Evolutionary conservation across 2,329 filamentous ascomycete genomes (phyloP), one percentile per base, ranked within the genome.

Genomic region (Colletotrichum sojae): DNA sequence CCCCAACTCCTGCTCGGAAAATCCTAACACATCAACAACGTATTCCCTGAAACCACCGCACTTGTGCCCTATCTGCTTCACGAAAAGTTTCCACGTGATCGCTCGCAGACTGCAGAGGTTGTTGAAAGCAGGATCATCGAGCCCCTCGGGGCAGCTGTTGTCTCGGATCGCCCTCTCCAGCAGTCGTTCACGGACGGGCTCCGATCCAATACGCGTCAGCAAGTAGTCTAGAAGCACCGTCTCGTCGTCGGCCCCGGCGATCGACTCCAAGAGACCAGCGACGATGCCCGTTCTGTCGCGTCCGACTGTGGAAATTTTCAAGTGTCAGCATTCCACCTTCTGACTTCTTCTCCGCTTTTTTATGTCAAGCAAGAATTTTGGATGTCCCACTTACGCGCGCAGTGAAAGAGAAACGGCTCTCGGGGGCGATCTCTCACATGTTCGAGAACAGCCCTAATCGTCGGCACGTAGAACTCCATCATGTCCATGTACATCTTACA

Each of bases 361-460:
- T 10, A 6, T 36, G 3, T 10, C 1, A 4, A 10, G 9, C 1
- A 10, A 10, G 8, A 36, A 36, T 36, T 5, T 18, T 46, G 36
- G 22, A 25, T 25, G 22, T 22, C 22, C 22, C 22, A 77, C 81
- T 73, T 71, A 87, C 86, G 86, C 6, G 84, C 86, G 74, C 86
- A 89, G 74, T 89, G 87, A 40, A 89, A 83, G 56, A 88, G 70
- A 65, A 87, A 81, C n/a, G 82, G 79, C 73, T 85, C 81, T 1
- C 74, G 66, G 8, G 82, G 81, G 8, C 79, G 77, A 71, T 87
- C 85, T 59, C 84, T 77, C 15, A 88, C 78, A 63, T 84, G 83
- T 72, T 84, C 80, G 18, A 89, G 78, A 6, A 89, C 78, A 2
- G 78, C 80, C 51, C 76, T 80, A 71, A 86, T 82, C 13, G 78